Base-by-base conservation (phyloP, 129 eudicot species). In the Saussurea involucrata region DNA sequence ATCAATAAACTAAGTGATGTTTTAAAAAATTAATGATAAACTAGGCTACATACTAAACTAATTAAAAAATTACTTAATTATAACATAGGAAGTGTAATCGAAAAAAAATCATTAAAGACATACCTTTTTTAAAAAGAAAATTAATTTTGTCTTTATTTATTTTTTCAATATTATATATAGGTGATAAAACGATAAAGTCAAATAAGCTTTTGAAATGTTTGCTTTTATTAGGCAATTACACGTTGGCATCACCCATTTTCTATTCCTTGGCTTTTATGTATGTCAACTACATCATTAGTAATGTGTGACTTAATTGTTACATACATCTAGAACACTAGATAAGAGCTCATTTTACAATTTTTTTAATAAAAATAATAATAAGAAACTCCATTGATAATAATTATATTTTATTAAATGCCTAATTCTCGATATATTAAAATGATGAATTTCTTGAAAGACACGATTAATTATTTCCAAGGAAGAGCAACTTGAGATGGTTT, bases 211-310 rank as follows among this genome's bases (percentile, higher is more conserved):
- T 64, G 29, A 79, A n/a, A 40, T 73, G 83, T 79, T 65, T 72
- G 83, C 37, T 64, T 72, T 72, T 64, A 72, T 72, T 72, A 72
- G 78, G 78, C 78, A 72, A 64, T 20, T 46, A 44, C 66, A 79
- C 20, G 68, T 21, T 22, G 20, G 6, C 73, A 46, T 46, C 24
- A 31, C 42, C 40, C 61, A 64, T 46, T 20, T 32, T 11, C 17
- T 25, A 22, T 72, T 63, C 67, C 24, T 57, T 69, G 58, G 58
- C n/a, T 42, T 66, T 42, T 13, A 40, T 70, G 25, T 13, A 40
- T 70, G 25, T 25, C 22, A 20, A 9, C 24, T 57, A 1, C 64
- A 57, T 57, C 6, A 57, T 57, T 40, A 15, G 10, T 40, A 40
- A 40, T 40, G 18, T 13, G 12, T 44, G 55, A 44, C 6, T 4